These are phyloP conservation scores for Solanum habrochaites DNA, from an alignment of 257 asterid genomes.

Conservation along the genomic window DNA sequence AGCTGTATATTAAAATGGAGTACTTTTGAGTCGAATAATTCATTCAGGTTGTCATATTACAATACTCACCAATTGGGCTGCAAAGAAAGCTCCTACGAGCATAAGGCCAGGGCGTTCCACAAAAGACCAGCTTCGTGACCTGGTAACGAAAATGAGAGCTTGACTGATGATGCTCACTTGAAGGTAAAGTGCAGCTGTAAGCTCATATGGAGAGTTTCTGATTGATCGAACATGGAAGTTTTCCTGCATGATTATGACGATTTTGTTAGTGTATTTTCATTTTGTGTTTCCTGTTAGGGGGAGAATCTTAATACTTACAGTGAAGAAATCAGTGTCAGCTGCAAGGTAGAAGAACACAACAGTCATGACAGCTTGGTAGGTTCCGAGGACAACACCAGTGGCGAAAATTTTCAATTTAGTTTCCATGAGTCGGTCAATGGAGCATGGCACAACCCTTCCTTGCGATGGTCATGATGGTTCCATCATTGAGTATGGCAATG, in stretches of 20 bases:
- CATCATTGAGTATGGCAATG: conserved; percentile 82
- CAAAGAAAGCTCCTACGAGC: conserved; percentile 53
- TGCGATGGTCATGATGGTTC: conserved; percentile 96
- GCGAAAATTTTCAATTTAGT: conserved; percentile 81
- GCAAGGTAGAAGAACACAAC: conserved; percentile 74
- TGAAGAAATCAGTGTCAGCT: conserved; percentile 55
- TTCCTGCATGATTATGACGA: conserved; percentile 10
- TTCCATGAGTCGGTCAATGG: conserved; percentile 94
- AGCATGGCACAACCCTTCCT: conserved; percentile 84
- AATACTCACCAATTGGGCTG: conserved; percentile 57
- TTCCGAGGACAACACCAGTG: conserved; percentile 79
- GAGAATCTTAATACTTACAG: conserved; percentile 17
- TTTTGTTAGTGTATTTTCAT: neutral
- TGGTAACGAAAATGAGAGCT: conserved; percentile 81
- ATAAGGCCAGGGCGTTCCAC: conserved; percentile 71
- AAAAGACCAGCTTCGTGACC: conserved; percentile 83
- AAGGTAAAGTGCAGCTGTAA: conserved; percentile 76
- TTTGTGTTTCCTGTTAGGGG: neutral
- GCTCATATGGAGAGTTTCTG: conserved; percentile 32
- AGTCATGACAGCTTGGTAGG: conserved; percentile 71
- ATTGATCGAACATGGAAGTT: conserved; percentile 40
- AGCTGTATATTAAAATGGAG: neutral
- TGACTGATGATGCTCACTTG: conserved; percentile 95
- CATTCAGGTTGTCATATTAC: neutral
- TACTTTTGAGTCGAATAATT: neutral